phyloP scores from a whole-genome alignment of 805 yeast genomes.

The Candida hispaniensis region DNA sequence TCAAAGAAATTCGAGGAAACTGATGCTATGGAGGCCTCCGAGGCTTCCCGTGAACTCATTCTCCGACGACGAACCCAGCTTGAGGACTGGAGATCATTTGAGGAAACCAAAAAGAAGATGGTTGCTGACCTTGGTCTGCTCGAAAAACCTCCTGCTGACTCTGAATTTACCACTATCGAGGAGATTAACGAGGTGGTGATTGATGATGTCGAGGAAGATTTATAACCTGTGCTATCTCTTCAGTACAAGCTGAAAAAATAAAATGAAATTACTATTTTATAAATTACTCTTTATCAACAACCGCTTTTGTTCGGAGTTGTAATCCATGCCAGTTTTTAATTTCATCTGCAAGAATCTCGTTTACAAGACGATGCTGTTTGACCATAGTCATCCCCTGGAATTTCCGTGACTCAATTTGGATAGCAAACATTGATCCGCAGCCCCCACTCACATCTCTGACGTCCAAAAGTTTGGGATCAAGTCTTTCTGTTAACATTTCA shows the following conservation, averaged over 20 bases:
- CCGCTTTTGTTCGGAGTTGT: conserved; percentile 64
- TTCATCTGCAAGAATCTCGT: conserved; percentile 70
- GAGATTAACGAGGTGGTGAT: conserved; percentile 57
- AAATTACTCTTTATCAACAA: no score
- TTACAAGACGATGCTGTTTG: conserved; percentile 87
- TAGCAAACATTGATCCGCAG: conserved; percentile 97
- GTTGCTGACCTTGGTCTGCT: conserved; percentile 38
- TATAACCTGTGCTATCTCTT: neutral
- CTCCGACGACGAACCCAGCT: conserved; percentile 69
- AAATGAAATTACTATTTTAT: no score
- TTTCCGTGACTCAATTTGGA: conserved; percentile 54
- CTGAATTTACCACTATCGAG: conserved; percentile 48
- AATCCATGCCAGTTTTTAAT: conserved; percentile 91
- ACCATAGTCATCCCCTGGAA: conserved; percentile 77
- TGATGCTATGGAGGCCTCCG: conserved; percentile 92
- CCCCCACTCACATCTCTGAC: conserved; percentile 89
- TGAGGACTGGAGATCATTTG: conserved; percentile 78
- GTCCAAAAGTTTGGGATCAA: conserved; percentile 50
- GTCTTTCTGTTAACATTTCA: conserved; percentile 41
- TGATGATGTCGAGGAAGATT: conserved; percentile 33
- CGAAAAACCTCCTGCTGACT: conserved; percentile 37
- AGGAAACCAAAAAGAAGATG: conserved; percentile 42
- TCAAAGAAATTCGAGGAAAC: conserved; percentile 86
- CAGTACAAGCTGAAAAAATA: neutral
- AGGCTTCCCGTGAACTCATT: conserved; percentile 82